These are phyloP conservation scores for Cercospora zeae-maydis DNA, from an alignment of 2,329 filamentous ascomycete species.

Conservation along the genomic window DNA sequence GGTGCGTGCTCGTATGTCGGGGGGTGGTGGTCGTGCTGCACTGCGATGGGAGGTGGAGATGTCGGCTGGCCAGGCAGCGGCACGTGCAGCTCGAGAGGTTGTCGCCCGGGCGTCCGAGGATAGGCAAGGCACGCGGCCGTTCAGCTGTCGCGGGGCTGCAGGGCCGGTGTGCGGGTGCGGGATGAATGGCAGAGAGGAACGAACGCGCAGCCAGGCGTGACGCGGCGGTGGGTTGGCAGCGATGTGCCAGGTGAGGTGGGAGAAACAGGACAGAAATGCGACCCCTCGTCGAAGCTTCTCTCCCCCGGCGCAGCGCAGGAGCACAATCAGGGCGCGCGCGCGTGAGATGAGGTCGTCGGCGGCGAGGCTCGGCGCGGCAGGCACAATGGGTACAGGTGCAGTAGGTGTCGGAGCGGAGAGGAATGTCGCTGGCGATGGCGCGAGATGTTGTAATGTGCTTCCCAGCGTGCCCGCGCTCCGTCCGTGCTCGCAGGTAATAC, in stretches of 20 bases:
- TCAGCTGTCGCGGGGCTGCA: slow-evolving; percentile 6
- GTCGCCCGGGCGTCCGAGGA: slow-evolving; percentile 6
- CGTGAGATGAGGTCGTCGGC: neutral
- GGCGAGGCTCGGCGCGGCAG: neutral
- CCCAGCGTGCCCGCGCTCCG: neutral
- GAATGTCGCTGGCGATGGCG: neutral
- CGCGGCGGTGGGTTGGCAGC: neutral
- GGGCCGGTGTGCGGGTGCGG: neutral
- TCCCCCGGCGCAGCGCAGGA: neutral
- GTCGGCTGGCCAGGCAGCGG: slow-evolving; percentile 11
- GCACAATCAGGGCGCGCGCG: neutral
- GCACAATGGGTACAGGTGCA: neutral
- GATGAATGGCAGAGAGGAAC: neutral
- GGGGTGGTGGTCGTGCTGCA: neutral
- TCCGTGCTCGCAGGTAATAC: neutral
- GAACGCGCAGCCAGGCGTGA: neutral
- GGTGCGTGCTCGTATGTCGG: neutral
- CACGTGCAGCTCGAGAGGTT: slow-evolving; percentile 9
- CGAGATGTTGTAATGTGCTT: neutral
- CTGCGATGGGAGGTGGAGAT: neutral
- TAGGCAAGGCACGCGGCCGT: neutral
- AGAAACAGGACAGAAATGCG: neutral
- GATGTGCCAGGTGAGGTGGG: slow-evolving; percentile 1
- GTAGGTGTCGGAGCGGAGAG: neutral
- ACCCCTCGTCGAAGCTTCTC: neutral